phyloP scores from a whole-genome alignment of 1,284 basidiomycete genomes.

The Tilletia setariae region DNA sequence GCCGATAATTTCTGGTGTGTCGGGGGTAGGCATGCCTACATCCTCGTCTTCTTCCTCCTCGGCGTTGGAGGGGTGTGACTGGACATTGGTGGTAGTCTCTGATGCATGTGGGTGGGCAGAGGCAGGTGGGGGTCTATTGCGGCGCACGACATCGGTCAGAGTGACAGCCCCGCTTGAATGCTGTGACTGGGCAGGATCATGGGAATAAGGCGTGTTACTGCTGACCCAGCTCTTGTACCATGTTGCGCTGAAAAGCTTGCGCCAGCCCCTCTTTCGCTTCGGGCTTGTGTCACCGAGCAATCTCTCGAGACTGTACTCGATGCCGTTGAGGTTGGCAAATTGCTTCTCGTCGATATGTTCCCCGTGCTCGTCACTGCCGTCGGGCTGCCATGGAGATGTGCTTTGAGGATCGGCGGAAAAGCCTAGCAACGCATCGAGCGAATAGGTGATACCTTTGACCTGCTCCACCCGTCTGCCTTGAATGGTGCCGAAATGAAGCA shows the following conservation, averaged over 20 bases:
- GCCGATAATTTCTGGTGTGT: conserved; percentile 50
- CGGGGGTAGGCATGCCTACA: conserved; percentile 49
- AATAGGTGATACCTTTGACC: conserved; percentile 95
- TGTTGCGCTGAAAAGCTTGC: conserved; percentile 1
- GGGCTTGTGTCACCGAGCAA: conserved; percentile 57
- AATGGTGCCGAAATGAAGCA: conserved; percentile 89
- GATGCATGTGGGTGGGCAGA: neutral
- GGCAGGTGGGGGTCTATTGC: neutral
- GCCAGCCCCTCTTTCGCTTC: conserved; percentile 21
- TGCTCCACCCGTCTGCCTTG: conserved; percentile 80
- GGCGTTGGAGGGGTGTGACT: conserved; percentile 20
- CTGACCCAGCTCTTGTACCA: conserved; percentile 22
- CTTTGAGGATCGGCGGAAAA: conserved; percentile 33
- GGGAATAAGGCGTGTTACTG: conserved; percentile 10
- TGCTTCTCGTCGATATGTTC: conserved; percentile 73
- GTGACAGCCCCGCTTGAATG: neutral
- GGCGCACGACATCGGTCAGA: neutral
- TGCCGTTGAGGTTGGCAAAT: conserved; percentile 95
- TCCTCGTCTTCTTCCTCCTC: conserved; percentile 45
- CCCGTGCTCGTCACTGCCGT: conserved; percentile 55
- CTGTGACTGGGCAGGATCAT: neutral
- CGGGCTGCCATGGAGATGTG: conserved; percentile 14
- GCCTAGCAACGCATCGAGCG: conserved; percentile 78
- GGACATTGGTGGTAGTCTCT: conserved; percentile 11
- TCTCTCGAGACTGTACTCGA: conserved; percentile 85